Evolutionary conservation across 257 asterid species (phyloP), one percentile per base, ranked within the genome.

Genomic region (Fraxinus anomala): DNA sequence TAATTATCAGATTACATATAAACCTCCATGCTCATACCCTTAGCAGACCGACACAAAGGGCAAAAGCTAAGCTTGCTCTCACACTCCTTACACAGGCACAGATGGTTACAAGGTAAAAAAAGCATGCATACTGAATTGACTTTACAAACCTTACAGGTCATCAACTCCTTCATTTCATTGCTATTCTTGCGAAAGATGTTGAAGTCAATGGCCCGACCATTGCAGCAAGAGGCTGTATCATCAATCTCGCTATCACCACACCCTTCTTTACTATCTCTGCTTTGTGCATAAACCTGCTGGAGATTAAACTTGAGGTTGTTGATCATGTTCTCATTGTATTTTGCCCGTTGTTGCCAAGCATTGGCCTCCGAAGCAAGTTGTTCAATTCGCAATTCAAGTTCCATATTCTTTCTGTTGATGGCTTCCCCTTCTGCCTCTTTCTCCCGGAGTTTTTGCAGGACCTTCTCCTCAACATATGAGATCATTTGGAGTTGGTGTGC

Each of bases 171-270:
- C 89, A 77, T 81, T 51, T 82, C 90, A n/a, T 79, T 86, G 73
- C 87, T 59, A 56, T 89, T 88, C 82, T 84, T 88, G 82, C 83
- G 16, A 19, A 82, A 87, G 81, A 85, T 76, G 70, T 78, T 87
- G 79, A 89, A 81, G 76, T 89, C 89, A 24, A 83, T 80, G 11
- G 88, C 83, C 28, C 83, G 89, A 9, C 96, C 97, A 54, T 88
- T 87, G 82, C 89, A 87, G 88, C 94, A 92, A 26, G 98, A 96
- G 59, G 97, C 97, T 3, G 97, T 89, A 72, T 93, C 98, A 34
- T 90, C 92, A 9, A 91, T 87, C 89, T 93, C 99, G 24, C 97
- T 96, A 74, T 96, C 99, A 28, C 99, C 99, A 77, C 97, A 92
- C 65, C 99, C 99, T 89, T 96, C 99, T 86, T 90, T 93, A 78